Evolutionary conservation across 73 alveolate species (phyloP).

Genomic region (Stentor roeselii): DNA sequence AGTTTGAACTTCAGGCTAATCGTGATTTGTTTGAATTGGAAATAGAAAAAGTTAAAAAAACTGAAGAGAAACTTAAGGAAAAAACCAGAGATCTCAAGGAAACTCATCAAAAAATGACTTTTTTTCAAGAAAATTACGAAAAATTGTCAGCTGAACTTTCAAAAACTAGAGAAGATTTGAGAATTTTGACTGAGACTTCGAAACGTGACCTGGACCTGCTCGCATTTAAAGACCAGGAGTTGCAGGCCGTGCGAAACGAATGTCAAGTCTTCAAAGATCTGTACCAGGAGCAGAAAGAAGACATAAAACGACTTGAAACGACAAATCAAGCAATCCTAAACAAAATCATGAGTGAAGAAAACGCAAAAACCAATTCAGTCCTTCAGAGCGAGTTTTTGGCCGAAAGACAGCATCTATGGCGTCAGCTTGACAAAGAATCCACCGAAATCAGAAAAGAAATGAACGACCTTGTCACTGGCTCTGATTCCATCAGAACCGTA

Average conservation of each 20-base stretch:
- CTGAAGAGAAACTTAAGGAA: slow-evolving; percentile 34
- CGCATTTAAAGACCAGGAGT: neutral
- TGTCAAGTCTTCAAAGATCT: neutral
- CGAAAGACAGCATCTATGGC: neutral
- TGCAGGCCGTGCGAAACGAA: neutral
- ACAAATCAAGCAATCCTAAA: neutral
- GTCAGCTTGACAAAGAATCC: neutral
- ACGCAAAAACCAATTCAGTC: neutral
- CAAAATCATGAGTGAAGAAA: neutral
- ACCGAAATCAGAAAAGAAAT: neutral
- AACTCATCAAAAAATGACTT: slow-evolving; percentile 23
- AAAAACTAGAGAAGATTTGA: slow-evolving; percentile 41
- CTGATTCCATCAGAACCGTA: no score
- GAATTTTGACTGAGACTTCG: slow-evolving; percentile 38
- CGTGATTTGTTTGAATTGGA: slow-evolving; percentile 39
- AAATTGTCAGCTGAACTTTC: slow-evolving; percentile 24
- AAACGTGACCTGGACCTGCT: slow-evolving; percentile 40
- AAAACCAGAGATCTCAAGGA: slow-evolving; percentile 38
- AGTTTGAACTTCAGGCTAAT: slow-evolving; percentile 53
- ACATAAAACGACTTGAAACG: neutral
- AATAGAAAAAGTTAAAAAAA: slow-evolving; percentile 31
- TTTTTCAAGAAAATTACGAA: slow-evolving; percentile 34
- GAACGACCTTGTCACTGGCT: no score
- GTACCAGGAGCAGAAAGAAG: slow-evolving; percentile 14
- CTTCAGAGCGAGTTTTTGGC: neutral